These are phyloP conservation scores for Pseudogymnoascus sp. DNA, from an alignment of 2,329 filamentous ascomycete genomes.

Conservation along the genomic window DNA sequence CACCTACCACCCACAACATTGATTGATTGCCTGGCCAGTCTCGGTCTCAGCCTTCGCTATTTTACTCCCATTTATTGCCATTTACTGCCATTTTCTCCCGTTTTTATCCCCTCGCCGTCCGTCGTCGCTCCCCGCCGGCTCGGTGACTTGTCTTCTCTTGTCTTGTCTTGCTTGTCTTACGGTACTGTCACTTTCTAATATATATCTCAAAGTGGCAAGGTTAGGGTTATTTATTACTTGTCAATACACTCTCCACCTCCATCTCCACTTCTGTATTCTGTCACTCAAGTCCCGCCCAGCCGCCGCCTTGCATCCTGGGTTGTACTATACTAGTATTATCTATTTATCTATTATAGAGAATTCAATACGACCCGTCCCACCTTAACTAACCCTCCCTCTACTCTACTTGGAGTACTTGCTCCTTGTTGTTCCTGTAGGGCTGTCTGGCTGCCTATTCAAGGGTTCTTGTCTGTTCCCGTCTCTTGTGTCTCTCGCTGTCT, in stretches of 20 bases:
- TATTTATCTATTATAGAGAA: not conserved
- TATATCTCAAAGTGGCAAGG: not conserved
- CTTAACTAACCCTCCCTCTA: not conserved
- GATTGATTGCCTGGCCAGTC: not conserved
- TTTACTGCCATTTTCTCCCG: not conserved
- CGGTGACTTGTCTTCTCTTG: not conserved
- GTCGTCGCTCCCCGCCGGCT: not conserved
- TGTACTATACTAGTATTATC: not conserved
- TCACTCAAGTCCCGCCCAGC: not conserved
- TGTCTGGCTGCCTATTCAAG: not conserved
- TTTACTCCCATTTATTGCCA: too few species aligned
- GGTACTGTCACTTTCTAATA: not conserved
- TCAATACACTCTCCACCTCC: not conserved
- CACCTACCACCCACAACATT: not conserved
- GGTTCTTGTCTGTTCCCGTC: constrained; percentile 3
- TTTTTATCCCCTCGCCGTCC: not conserved
- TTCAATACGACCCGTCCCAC: constrained; percentile 4
- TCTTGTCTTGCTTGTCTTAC: not conserved
- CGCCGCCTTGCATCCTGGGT: not conserved
- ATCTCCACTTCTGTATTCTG: not conserved
- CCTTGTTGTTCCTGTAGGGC: not conserved
- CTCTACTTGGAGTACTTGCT: not conserved
- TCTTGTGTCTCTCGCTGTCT: not conserved
- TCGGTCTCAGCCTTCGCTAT: not conserved
- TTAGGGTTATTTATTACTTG: not conserved